A percentile compares a stretch with the other conserved stretches of the same genome.
Conservation (phyloP, 1,139 yeast genomes). For the Scheffersomyces illinoinensis region DNA sequence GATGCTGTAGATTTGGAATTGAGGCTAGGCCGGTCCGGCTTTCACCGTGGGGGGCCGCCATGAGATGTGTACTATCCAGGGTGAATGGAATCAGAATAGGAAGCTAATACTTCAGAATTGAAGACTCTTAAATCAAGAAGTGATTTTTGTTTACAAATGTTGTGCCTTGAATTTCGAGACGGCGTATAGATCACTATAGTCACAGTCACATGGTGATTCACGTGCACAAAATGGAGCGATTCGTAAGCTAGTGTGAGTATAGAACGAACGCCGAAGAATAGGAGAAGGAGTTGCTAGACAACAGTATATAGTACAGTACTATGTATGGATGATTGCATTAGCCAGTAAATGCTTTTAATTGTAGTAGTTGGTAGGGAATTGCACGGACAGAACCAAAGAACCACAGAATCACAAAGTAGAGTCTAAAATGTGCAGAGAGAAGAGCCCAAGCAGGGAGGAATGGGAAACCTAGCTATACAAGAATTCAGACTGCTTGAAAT, state of each 20-base stretch:
- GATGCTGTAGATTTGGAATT: not conserved
- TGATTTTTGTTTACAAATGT: not conserved
- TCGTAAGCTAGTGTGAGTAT: too few relatives aligned
- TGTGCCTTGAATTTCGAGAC: not conserved
- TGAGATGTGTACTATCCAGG: not conserved
- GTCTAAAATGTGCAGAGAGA: too few relatives aligned
- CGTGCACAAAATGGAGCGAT: not conserved
- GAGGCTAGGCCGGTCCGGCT: not conserved
- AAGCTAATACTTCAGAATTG: not conserved
- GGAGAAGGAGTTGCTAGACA: too few relatives aligned
- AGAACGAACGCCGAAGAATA: not conserved
- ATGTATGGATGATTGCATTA: too few relatives aligned
- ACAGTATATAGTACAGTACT: too few relatives aligned
- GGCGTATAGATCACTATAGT: not conserved
- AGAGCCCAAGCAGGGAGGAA: too few relatives aligned
- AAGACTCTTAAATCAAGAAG: not conserved
- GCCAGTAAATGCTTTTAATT: too few relatives aligned
- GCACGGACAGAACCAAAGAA: too few relatives aligned
- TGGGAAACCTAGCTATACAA: too few relatives aligned
- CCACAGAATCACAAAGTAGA: too few relatives aligned
- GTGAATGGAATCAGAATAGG: not conserved
- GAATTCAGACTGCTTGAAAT: too few relatives aligned
- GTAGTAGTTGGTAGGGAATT: too few relatives aligned
- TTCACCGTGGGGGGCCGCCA: not conserved
- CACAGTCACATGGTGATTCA: not conserved